phyloP scores from a whole-genome alignment of 345 rosid species.

The Boechera stricta region DNA sequence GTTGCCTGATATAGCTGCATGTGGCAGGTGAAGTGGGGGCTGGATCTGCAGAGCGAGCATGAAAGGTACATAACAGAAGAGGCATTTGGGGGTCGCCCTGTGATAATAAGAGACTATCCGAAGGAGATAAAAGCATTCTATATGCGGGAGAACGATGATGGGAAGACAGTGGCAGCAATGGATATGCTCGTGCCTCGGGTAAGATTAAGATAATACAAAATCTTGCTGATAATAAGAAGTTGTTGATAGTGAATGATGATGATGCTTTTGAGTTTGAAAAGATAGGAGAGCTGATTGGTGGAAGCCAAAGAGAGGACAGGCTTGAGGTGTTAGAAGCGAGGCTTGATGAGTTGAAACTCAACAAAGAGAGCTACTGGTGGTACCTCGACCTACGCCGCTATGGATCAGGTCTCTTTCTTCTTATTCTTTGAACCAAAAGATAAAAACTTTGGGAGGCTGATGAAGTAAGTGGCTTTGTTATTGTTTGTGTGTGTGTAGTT shows the following conservation, averaged over 20 bases:
- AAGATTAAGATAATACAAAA: conserved; percentile 30
- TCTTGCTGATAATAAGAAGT: background rate
- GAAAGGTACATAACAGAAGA: conserved; percentile 95
- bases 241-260: background rate
- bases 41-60: conserved; percentile 98
- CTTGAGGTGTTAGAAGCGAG: conserved; percentile 82
- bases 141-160: conserved; percentile 97
- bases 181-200: conserved; percentile 98
- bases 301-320: conserved; percentile 99
- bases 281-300: conserved; percentile 98
- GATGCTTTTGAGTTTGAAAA: conserved; percentile 33
- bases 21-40: conserved; percentile 92
- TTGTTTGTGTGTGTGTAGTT: conserved; percentile 55
- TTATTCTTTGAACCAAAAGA: conserved; percentile 9
- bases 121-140: conserved; percentile 99
- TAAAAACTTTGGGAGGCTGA: conserved; percentile 20
- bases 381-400: conserved; percentile 95
- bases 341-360: conserved; percentile 73
- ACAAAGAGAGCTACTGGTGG: conserved; percentile 95
- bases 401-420: conserved; percentile 74
- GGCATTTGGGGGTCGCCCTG: conserved; percentile 86
- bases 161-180: conserved; percentile 99
- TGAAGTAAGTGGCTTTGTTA: conserved; percentile 21
- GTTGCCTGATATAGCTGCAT: conserved; percentile 6
- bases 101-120: conserved; percentile 92